phyloP scores from a whole-genome alignment of 1,139 yeast genomes.

The Geotrichum europaeum region DNA sequence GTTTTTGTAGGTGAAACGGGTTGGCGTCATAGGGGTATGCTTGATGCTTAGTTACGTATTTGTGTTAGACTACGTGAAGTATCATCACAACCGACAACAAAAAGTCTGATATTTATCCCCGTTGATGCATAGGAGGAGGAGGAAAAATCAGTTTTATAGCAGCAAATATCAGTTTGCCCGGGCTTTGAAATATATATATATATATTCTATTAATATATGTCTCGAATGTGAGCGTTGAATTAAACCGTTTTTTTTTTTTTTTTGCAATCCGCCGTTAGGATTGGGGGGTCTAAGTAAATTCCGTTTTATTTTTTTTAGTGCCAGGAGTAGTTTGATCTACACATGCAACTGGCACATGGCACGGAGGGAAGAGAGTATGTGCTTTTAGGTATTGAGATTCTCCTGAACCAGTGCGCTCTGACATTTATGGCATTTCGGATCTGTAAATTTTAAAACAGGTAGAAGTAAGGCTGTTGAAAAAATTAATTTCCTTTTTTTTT shows the following conservation, averaged over 20 bases:
- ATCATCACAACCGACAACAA: background rate
- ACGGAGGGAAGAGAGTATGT: background rate
- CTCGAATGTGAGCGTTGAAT: too few relatives aligned
- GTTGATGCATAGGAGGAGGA: too few relatives aligned
- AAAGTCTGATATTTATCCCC: background rate
- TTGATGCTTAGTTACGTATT: background rate
- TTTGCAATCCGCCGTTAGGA: too few relatives aligned
- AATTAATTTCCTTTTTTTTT: background rate
- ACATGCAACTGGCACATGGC: background rate
- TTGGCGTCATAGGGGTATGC: background rate
- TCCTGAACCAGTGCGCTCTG: background rate
- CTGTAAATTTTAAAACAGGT: background rate
- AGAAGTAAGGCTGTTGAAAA: background rate
- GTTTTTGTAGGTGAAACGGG: background rate
- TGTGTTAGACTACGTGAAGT: background rate
- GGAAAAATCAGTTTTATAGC: too few relatives aligned
- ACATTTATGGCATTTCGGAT: background rate
- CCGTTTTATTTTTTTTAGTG: too few relatives aligned
- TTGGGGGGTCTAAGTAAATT: too few relatives aligned
- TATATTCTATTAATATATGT: too few relatives aligned
- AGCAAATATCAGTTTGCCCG: too few relatives aligned
- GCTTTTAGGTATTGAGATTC: background rate
- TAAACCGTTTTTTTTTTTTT: too few relatives aligned
- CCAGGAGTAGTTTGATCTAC: background rate
- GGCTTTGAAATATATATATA: too few relatives aligned